Conservation (phyloP, 208 protist genomes). For the Crithidia fasciculata region DNA sequence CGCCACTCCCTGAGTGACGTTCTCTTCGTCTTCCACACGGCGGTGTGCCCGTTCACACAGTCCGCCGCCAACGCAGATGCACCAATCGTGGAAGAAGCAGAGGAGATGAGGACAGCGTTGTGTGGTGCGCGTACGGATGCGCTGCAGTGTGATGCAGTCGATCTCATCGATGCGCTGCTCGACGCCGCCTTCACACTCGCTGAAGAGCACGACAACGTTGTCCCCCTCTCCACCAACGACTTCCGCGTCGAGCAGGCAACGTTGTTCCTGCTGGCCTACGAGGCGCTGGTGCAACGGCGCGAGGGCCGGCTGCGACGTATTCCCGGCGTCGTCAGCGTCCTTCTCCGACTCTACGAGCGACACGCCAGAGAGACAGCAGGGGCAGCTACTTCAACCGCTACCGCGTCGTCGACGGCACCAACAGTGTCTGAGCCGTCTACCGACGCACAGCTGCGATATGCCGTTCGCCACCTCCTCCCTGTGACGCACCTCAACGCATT, state of each 20-base stretch:
- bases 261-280: slow-evolving; percentile 63
- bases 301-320: slow-evolving; percentile 51
- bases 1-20: slow-evolving; percentile 67
- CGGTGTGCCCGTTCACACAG: slow-evolving; percentile 50
- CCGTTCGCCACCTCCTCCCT: slow-evolving; percentile 37
- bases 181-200: slow-evolving; percentile 39
- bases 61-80: background rate
- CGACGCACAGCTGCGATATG: slow-evolving; percentile 24
- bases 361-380: background rate
- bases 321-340: slow-evolving; percentile 36
- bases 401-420: background rate
- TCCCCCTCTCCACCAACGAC: slow-evolving; percentile 33
- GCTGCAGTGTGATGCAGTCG: slow-evolving; percentile 31
- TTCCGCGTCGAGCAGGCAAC: slow-evolving; percentile 47
- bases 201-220: slow-evolving; percentile 28
- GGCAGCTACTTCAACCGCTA: background rate
- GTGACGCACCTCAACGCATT: slow-evolving; percentile 32
- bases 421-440: background rate
- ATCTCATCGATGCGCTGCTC: slow-evolving; percentile 58
- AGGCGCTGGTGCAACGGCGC: slow-evolving; percentile 53
- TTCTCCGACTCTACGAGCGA: slow-evolving; percentile 34
- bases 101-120: background rate
- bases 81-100: background rate
- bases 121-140: background rate
- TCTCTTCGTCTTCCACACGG: slow-evolving; percentile 52